Evolutionary conservation across 495 filamentous ascomycete genomes (phyloP), one percentile per base, ranked within the genome.

Genomic region (Penicillium longicatenatum): DNA sequence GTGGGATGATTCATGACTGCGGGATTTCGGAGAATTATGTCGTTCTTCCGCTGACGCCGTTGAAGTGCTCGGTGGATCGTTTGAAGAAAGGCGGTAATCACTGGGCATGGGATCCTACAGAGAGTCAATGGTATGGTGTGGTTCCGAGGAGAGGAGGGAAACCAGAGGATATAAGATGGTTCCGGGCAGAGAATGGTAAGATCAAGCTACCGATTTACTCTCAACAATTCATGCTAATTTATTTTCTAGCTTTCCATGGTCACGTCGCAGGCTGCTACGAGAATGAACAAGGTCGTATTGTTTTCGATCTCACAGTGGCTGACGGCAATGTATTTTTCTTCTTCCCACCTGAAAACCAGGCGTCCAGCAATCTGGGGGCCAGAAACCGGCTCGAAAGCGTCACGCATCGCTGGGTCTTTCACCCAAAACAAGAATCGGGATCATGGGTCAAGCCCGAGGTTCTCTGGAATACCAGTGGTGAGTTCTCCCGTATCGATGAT

Each of bases 401-500:
- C 63, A 60, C 74, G 65, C 61, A 44, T 17, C 63, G 30, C 43
- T 67, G 57, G 37, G 59, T 39, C 11, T 46, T 58, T 24, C 50
- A 66, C 45, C 61, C 56, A 19, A 26, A 16, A 0, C 29, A 53
- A 2, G 22, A 57, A 0, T 29, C 59, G 12, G 46, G 57, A 6
- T 29, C 54, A 31, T 64, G 75, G 16, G 59, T 52, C 39, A 65
- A 76, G 16, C 52, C 68, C 1, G 0, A 71, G 21, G 53, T 72
- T 8, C 79, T 79, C 63, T 62, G 66, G 6, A 76, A 75, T 5
- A 80, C 75, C 52, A 81, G 80, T 35, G 53, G 51, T 20, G 84
- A 86, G 64, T 85, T 85, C 75, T 82, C 79, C 9, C 76, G 83
- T 20, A 84, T 86, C 54, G 84, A 86, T 58, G 84, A 85, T 56